Base-by-base conservation (phyloP, 2,329 filamentous ascomycete species). In the Pleurostoma richardsiae region DNA sequence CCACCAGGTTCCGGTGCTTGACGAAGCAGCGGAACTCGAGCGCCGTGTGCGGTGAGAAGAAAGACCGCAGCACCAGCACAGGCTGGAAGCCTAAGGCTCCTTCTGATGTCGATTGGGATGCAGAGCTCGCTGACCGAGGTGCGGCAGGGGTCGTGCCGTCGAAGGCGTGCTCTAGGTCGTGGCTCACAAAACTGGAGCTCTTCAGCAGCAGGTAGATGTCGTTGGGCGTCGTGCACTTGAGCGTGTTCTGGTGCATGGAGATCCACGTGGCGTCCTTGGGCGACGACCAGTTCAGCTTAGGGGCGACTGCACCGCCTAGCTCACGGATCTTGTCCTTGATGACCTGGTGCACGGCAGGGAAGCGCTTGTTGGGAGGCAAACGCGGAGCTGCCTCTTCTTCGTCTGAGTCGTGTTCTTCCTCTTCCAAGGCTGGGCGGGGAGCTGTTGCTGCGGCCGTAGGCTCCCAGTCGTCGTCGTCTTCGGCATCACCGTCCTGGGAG, bases 181-280 rank as follows among this genome's bases (percentile, higher is more conserved):
- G 91, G 4, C 88, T 95, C 50, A 97, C 77, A 60, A 99, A 97
- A 59, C 91, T 91, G 29, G 90, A 96, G 59, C 87, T 91, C 70
- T 99, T 99, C 10, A 99, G 77, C 1, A 99, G 78, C 11, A 97
- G 77, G 61, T 97, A 99, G 40, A 99, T 82, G 59, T 99, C 94
- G 63, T 94, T 95, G 3, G 94, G 82, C 1, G 82, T 83, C 4
- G 83, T 84, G 67, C 94, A 99, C 65, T 95, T 90, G 70, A 96
- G 86, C 41, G 88, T 95, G 66, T 99, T 99, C 58, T 84, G 67
- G 76, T 92, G 63, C 69, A 68, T 84, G 68, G 79, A 82, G 66
- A 99, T 96, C 86, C 90, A 96, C 27, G 88, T 89, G 6, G 94
- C 94, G 62, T 99, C 94, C 65, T 96, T 96, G 4, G 94, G 94